Conservation (phyloP, 208 protist genomes). For the Acanthamoeba triangularis region DNA sequence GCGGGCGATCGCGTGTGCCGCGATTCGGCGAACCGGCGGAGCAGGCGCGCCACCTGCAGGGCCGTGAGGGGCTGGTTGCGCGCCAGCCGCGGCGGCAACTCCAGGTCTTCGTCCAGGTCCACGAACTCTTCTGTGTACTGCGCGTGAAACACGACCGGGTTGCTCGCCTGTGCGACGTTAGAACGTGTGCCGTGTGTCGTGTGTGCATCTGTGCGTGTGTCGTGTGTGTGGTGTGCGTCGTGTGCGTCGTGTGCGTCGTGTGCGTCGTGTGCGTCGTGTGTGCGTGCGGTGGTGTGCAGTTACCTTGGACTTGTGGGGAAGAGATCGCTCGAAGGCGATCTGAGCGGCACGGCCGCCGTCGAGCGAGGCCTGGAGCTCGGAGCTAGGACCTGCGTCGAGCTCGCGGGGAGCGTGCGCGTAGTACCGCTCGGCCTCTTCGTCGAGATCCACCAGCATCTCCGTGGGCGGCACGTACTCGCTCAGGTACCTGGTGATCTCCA, state of each 20-base stretch:
- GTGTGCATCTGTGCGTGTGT: no score
- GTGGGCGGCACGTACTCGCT: not conserved
- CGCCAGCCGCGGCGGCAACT: not conserved
- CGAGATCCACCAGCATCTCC: not conserved
- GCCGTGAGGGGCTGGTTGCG: not conserved
- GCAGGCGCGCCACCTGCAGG: constrained; percentile 22
- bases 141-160: not conserved
- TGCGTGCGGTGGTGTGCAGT: no score
- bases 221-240: no score
- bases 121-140: constrained; percentile 4
- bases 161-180: not conserved
- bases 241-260: no score
- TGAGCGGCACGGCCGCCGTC: not conserved
- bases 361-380: not conserved
- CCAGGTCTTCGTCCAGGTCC: not conserved
- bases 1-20: not conserved
- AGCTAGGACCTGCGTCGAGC: not conserved
- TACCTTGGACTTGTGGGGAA: not conserved
- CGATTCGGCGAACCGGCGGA: not conserved
- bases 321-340: not conserved
- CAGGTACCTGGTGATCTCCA: no score
- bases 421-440: constrained; percentile 33
- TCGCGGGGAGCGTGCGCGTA: not conserved
- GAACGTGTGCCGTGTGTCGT: no score
- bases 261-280: no score